These are phyloP conservation scores for Adansonia gregorii DNA, from an alignment of 441 rosid species.

Conservation along the genomic window DNA sequence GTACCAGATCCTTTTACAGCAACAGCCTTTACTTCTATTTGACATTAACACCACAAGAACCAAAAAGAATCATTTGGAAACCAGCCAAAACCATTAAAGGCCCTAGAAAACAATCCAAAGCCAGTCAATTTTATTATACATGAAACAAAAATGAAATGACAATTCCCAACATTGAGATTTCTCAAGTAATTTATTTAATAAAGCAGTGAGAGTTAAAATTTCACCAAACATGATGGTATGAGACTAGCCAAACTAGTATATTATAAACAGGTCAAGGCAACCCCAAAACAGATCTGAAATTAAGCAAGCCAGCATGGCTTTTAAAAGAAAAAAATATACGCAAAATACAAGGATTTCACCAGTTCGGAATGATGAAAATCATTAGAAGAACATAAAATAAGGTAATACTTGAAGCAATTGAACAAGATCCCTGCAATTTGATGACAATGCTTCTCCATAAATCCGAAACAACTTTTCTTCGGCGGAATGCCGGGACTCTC, in stretches of 20 bases:
- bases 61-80: not conserved
- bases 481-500: conserved; percentile 61
- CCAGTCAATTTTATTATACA: not conserved
- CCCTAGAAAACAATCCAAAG: not conserved
- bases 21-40: not conserved
- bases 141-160: conserved; percentile 20
- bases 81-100: not conserved
- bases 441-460: conserved; percentile 78
- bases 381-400: conserved; percentile 25
- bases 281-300: conserved; percentile 22
- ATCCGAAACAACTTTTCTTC: conserved; percentile 64
- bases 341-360: conserved; percentile 8
- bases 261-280: conserved; percentile 8
- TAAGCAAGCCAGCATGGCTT: conserved; percentile 25
- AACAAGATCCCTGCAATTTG: conserved; percentile 63
- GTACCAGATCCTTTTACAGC: not conserved
- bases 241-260: not conserved
- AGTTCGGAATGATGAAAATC: not conserved
- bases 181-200: not conserved
- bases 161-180: not conserved
- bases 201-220: conserved; percentile 8
- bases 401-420: conserved; percentile 74
- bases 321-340: not conserved
- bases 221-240: conserved; percentile 11
- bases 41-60: conserved; percentile 14